Evolutionary conservation across 78 protist genomes (phyloP).

Genomic region (Speleostelium caveatum): DNA sequence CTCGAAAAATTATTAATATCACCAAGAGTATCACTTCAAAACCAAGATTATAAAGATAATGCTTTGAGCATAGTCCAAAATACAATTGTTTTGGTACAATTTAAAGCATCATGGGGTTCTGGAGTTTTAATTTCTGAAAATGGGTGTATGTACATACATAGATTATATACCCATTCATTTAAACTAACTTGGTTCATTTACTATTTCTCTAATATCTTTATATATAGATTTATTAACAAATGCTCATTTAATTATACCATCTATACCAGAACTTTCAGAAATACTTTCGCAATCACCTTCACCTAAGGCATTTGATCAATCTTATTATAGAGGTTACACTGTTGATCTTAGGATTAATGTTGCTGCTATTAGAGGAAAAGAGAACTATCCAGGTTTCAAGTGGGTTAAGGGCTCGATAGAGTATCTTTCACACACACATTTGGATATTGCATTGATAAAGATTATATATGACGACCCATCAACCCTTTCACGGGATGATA

Average conservation of each 20-base stretch:
- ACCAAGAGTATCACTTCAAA: neutral
- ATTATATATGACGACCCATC: neutral
- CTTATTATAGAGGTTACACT: constrained; percentile 8
- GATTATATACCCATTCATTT: neutral
- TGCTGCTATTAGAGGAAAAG: neutral
- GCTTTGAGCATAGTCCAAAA: neutral
- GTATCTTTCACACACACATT: constrained; percentile 76
- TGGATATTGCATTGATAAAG: constrained; percentile 60
- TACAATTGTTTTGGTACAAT: constrained; percentile 57
- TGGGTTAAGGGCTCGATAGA: constrained; percentile 66
- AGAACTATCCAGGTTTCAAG: neutral
- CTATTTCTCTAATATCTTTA: neutral
- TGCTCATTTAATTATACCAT: constrained; percentile 67
- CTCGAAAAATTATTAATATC: neutral
- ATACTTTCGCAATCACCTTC: neutral
- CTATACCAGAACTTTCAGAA: constrained; percentile 20
- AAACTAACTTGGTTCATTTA: neutral
- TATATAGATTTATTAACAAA: constrained; percentile 22
- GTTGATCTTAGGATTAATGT: constrained; percentile 42
- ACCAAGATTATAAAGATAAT: neutral
- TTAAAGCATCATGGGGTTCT: constrained; percentile 71
- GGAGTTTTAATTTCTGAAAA: constrained; percentile 50
- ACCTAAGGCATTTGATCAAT: neutral
- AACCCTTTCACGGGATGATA: neutral
- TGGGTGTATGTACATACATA: constrained; percentile 33